These are phyloP conservation scores for Fraxinus ornus DNA, from an alignment of 305 asterid genomes.

Conservation along the genomic window DNA sequence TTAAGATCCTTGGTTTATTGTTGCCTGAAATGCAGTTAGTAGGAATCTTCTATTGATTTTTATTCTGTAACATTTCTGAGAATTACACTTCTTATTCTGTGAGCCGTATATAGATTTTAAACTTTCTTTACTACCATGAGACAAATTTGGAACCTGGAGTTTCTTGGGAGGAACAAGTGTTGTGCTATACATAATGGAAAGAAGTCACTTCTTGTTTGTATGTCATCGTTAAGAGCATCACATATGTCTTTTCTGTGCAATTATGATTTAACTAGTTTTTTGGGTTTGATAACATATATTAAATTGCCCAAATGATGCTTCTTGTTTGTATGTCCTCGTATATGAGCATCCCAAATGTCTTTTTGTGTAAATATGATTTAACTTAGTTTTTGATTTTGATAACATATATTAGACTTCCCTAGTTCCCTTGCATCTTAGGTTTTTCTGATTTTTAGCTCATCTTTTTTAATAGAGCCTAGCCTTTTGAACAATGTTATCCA, in stretches of 20 bases:
- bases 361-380: neutral
- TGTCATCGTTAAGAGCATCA: neutral
- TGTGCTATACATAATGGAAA: conserved; percentile 6
- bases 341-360: neutral
- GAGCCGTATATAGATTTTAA: neutral
- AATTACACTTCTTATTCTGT: conserved; percentile 1
- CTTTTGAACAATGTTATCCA: neutral
- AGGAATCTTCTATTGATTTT: neutral
- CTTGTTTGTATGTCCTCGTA: neutral
- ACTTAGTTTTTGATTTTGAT: neutral
- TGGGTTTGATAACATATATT: neutral
- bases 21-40: conserved; percentile 2
- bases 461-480: neutral
- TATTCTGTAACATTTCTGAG: conserved; percentile 3
- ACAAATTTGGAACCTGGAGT: neutral
- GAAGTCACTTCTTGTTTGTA: conserved; percentile 8
- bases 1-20: conserved; percentile 21
- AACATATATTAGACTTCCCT: neutral
- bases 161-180: conserved; percentile 2
- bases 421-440: neutral
- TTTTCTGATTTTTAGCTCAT: neutral
- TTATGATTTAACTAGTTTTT: neutral
- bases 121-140: conserved; percentile 6
- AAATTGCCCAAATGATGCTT: conserved; percentile 7
- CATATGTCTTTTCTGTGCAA: neutral